Base-by-base conservation (phyloP, 805 yeast genomes). In the Sugiyamaella floridensis region DNA sequence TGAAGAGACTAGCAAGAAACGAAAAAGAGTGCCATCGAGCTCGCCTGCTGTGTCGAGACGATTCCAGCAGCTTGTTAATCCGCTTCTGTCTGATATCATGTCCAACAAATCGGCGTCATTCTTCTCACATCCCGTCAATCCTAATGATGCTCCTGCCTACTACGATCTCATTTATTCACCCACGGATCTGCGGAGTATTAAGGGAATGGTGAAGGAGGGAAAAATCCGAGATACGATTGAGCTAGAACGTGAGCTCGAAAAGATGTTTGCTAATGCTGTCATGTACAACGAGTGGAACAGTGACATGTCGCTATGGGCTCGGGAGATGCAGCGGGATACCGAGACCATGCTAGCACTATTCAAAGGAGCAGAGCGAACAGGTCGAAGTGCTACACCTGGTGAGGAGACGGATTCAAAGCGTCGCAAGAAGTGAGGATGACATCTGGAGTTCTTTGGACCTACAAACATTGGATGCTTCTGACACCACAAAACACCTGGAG, bases 231-330 rank as follows among this genome's bases (percentile, higher is more conserved):
- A 65, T 15, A 67, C 70, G 10, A 71, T 64, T 19, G 81, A 83
- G 53, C 70, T 87, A 19, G 88, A 86, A 58, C 71, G 85, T 48
- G 87, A 84, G 56, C 72, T 87, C 44, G 76, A 83, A 71, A 71
- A 83, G 54, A 85, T 87, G 93, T 85, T 84, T 69, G 85, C 92
- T 49, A 87, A 87, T 66, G 87, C 92, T 15, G 77, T 86, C 15
- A 87, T 87, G 93, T 87, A 82, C 69, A 86, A 87, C 66, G 78
- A 78, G 59, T 75, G 80, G 55, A 81, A 77, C 55, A 78, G 82
- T 26, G 88, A 83, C 50, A 74, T 85, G 55, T 79, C 78, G 43
- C 66, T 68, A 40, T 77, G 86, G 76, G 79, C 89, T 1, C 70
- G 76, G 56, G 86, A 81, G 58, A 85, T 87, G 92, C 82, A 79